These are phyloP conservation scores for Aspergillus arachidicola DNA, from an alignment of 2,329 filamentous ascomycete genomes.

Conservation along the genomic window DNA sequence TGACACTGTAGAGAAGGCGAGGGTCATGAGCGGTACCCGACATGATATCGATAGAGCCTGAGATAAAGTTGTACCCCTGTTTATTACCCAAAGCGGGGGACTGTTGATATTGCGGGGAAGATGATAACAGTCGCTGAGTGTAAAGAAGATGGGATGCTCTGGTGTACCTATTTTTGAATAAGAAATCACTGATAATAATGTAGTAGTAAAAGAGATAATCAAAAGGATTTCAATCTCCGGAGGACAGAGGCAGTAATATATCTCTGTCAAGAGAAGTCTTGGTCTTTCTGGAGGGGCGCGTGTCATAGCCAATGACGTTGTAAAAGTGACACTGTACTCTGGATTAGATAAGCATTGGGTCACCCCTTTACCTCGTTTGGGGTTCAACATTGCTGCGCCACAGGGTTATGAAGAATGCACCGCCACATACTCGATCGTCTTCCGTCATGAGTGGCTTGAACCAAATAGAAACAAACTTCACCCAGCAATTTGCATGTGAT, in stretches of 20 bases:
- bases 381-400: constrained; percentile 1
- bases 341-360: not conserved
- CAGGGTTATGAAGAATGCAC: not conserved
- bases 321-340: not conserved
- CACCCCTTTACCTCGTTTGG: not conserved
- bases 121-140: not conserved
- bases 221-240: not conserved
- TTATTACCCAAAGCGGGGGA: not conserved
- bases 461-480: no score
- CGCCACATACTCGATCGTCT: not conserved
- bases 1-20: constrained; percentile 55
- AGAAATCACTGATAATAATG: not conserved
- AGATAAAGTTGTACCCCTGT: not conserved
- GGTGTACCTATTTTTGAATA: not conserved
- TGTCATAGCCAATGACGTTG: constrained; percentile 2
- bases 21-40: constrained; percentile 37
- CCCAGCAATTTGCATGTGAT: not conserved
- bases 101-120: not conserved
- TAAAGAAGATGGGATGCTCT: not conserved
- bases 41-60: constrained; percentile 19
- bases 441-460: not conserved
- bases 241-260: not conserved
- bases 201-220: not conserved
- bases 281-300: not conserved
- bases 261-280: not conserved